phyloP scores from a whole-genome alignment of 2,329 filamentous ascomycete species.

The Pezicula radicicola region DNA sequence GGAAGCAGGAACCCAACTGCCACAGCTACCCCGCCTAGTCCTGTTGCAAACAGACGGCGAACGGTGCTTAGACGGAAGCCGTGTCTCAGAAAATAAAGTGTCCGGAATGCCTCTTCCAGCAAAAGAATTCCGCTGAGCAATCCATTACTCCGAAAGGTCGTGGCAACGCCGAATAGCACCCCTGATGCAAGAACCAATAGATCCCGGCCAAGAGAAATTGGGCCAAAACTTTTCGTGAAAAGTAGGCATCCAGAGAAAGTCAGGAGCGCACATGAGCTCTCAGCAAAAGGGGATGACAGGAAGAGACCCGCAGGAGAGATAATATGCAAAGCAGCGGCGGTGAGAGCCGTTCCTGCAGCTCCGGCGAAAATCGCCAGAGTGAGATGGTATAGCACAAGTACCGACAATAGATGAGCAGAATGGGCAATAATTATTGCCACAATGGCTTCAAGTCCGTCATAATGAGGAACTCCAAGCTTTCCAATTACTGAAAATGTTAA shows the following conservation, averaged over 20 bases:
- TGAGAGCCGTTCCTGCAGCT: conserved; percentile 49
- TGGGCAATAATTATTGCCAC: conserved; percentile 68
- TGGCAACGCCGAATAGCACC: conserved; percentile 67
- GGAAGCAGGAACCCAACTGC: conserved; percentile 67
- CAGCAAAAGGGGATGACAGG: conserved; percentile 80
- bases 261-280: conserved; percentile 75
- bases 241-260: conserved; percentile 71
- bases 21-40: conserved; percentile 65
- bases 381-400: conserved; percentile 68
- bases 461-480: conserved; percentile 19
- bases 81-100: conserved; percentile 37
- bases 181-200: conserved; percentile 59
- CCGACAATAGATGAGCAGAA: conserved; percentile 70
- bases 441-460: conserved; percentile 40
- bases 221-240: conserved; percentile 53
- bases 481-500: too few relatives aligned
- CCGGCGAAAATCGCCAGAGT: conserved; percentile 52
- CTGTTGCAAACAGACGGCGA: conserved; percentile 53
- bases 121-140: conserved; percentile 78
- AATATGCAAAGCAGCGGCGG: conserved; percentile 73
- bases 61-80: conserved; percentile 41
- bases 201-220: conserved; percentile 35
- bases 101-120: conserved; percentile 52
- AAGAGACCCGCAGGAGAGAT: conserved; percentile 88
- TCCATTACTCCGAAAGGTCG: conserved; percentile 79